Percentiles rank a stretch among this genome's conserved stretches.
Conservation (phyloP, 345 rosid species). For the Sonneratia alba region DNA sequence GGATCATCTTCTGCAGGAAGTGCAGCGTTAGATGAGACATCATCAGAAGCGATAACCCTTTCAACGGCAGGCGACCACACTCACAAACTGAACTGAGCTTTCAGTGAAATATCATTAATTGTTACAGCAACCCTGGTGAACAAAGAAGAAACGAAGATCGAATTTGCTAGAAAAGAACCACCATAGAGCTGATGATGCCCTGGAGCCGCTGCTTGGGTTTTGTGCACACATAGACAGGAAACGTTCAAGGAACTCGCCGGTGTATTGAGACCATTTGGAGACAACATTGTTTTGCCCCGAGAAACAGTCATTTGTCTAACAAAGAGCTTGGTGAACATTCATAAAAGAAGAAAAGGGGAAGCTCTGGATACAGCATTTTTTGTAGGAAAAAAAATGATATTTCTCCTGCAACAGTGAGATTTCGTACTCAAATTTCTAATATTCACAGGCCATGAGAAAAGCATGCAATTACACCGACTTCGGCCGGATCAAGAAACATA, state of each 20-base stretch:
- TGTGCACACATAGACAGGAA: conserved; percentile 83
- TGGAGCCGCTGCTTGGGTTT: conserved; percentile 82
- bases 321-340: conserved; percentile 45
- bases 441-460: too few species aligned
- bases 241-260: conserved; percentile 76
- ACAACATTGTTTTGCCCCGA: conserved; percentile 77
- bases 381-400: too few species aligned
- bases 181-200: conserved; percentile 78
- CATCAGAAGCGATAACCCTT: background rate
- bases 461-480: background rate
- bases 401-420: background rate
- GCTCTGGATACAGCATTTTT: too few species aligned
- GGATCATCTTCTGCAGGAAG: background rate
- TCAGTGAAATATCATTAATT: conserved; percentile 37
- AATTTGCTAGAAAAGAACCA: conserved; percentile 45
- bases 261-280: conserved; percentile 81
- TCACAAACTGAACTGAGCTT: conserved; percentile 14
- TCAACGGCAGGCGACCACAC: background rate
- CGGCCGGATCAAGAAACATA: background rate
- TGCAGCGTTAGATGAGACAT: background rate
- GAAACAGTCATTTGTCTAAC: conserved; percentile 98
- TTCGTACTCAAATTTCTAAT: too few species aligned
- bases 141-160: conserved; percentile 30
- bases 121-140: conserved; percentile 40
- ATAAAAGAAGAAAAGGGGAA: background rate